phyloP scores from a whole-genome alignment of 306 rosid genomes.

The Cicer arietinum region DNA sequence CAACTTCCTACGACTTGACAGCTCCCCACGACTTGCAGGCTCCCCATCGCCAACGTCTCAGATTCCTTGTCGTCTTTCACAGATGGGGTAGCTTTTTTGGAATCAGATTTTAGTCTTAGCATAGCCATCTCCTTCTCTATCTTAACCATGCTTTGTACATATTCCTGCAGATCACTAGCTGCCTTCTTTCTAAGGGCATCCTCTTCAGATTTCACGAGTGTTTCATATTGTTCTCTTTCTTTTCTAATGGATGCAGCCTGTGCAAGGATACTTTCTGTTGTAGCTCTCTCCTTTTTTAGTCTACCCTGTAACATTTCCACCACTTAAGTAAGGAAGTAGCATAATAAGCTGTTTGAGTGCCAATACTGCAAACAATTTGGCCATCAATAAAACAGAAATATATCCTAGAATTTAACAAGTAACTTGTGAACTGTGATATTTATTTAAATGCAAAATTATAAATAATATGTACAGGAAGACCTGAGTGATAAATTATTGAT shows the following conservation, averaged over 20 bases:
- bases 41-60: neutral
- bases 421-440: neutral
- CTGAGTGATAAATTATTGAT: neutral
- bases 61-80: slow-evolving; percentile 45
- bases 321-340: slow-evolving; percentile 24
- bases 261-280: slow-evolving; percentile 55
- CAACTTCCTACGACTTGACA: slow-evolving; percentile 23
- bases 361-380: slow-evolving; percentile 35
- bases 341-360: slow-evolving; percentile 13
- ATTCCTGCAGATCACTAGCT: slow-evolving; percentile 46
- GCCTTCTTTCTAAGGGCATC: slow-evolving; percentile 56
- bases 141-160: slow-evolving; percentile 54
- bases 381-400: slow-evolving; percentile 19
- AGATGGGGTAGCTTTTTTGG: slow-evolving; percentile 36
- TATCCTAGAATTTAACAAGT: slow-evolving; percentile 9
- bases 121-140: slow-evolving; percentile 55
- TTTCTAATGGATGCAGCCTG: slow-evolving; percentile 54
- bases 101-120: slow-evolving; percentile 44
- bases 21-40: slow-evolving; percentile 30
- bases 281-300: slow-evolving; percentile 54
- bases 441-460: slow-evolving; percentile 27
- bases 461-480: slow-evolving; percentile 16
- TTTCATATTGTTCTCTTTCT: slow-evolving; percentile 55
- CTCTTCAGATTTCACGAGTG: slow-evolving; percentile 51
- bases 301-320: slow-evolving; percentile 53